phyloP scores from a whole-genome alignment of 1,139 yeast genomes.

The Pichia sp. region DNA sequence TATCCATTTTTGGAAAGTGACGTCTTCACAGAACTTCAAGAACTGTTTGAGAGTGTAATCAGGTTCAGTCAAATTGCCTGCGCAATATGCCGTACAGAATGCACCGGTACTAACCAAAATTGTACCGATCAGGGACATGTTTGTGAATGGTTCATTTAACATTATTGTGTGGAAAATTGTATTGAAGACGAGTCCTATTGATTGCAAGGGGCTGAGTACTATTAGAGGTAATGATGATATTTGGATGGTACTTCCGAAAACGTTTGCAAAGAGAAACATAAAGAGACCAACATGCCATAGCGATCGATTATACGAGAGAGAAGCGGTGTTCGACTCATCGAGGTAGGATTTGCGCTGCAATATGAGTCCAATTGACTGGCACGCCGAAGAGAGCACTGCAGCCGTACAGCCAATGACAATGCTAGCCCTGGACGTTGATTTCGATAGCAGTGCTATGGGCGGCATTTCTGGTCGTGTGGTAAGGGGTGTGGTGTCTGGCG shows the following conservation, averaged over 20 bases:
- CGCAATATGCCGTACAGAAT: slow-evolving; percentile 64
- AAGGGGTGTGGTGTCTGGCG: too few relatives aligned
- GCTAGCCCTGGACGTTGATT: too few relatives aligned
- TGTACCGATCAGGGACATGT: slow-evolving; percentile 56
- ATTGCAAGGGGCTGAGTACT: slow-evolving; percentile 75
- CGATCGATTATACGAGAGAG: slow-evolving; percentile 41
- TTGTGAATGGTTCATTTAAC: slow-evolving; percentile 62
- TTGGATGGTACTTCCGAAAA: slow-evolving; percentile 78
- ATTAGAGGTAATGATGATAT: slow-evolving; percentile 79
- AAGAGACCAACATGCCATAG: slow-evolving; percentile 74
- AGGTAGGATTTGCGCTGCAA: slow-evolving; percentile 77
- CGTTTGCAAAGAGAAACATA: slow-evolving; percentile 64
- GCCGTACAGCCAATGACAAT: slow-evolving; percentile 78
- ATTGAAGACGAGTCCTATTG: slow-evolving; percentile 82
- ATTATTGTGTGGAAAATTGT: slow-evolving; percentile 65
- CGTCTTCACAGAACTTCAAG: slow-evolving; percentile 32
- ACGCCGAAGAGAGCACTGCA: slow-evolving; percentile 72
- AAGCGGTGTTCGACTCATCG: slow-evolving; percentile 24
- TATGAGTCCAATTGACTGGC: slow-evolving; percentile 78
- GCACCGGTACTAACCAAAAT: slow-evolving; percentile 68
- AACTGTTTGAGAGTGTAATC: slow-evolving; percentile 42
- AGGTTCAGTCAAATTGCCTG: slow-evolving; percentile 51
- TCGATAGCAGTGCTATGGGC: too few relatives aligned
- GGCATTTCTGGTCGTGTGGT: too few relatives aligned
- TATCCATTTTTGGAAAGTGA: slow-evolving; percentile 42